Conservation (phyloP, 108 stramenopile genomes). For the Cyclotella sp. region DNA sequence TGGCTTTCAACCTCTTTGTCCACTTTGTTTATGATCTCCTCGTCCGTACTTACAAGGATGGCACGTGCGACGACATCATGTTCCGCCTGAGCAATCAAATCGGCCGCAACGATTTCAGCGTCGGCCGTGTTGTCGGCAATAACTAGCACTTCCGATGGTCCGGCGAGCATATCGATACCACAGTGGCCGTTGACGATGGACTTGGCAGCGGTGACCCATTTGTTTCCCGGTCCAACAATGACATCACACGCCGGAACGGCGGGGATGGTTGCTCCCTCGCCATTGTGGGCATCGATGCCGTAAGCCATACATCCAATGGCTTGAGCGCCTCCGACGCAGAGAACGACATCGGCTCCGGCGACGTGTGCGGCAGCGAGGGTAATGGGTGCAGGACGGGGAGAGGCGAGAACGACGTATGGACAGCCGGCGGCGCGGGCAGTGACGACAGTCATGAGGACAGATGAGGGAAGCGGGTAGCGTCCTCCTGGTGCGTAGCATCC, state of each 20-base stretch:
- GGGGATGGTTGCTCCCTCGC: conserved; percentile 23
- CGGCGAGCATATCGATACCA: conserved; percentile 99
- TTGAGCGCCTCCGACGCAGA: conserved; percentile 96
- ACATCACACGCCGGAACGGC: conserved; percentile 89
- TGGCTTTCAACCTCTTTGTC: conserved; percentile 77
- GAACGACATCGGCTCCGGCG: conserved; percentile 88
- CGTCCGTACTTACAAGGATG: conserved; percentile 81
- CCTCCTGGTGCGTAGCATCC: conserved; percentile 99
- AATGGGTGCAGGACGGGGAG: conserved; percentile 90
- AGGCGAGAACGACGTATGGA: conserved; percentile 88
- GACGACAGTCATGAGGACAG: conserved; percentile 97
- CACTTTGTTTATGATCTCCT: conserved; percentile 68
- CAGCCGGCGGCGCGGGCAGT: conserved; percentile 98
- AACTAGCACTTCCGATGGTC: conserved; percentile 97
- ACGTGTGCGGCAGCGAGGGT: conserved; percentile 93
- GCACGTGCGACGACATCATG: conserved; percentile 98
- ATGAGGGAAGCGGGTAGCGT: conserved; percentile 96
- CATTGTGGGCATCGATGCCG: conserved; percentile 64
- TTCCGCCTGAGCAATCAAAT: conserved; percentile 99
- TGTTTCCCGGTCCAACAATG: conserved; percentile 98
- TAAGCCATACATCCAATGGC: conserved; percentile 95
- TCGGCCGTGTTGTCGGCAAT: conserved; percentile 95
- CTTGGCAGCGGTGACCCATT: conserved; percentile 99
- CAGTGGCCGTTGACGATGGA: conserved; percentile 91
- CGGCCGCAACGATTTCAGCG: conserved; percentile 93